Percentiles rank a stretch among this genome's conserved stretches.
Conservation (phyloP, 2,329 filamentous ascomycete species). For the Colletotrichum lindemuthianum region DNA sequence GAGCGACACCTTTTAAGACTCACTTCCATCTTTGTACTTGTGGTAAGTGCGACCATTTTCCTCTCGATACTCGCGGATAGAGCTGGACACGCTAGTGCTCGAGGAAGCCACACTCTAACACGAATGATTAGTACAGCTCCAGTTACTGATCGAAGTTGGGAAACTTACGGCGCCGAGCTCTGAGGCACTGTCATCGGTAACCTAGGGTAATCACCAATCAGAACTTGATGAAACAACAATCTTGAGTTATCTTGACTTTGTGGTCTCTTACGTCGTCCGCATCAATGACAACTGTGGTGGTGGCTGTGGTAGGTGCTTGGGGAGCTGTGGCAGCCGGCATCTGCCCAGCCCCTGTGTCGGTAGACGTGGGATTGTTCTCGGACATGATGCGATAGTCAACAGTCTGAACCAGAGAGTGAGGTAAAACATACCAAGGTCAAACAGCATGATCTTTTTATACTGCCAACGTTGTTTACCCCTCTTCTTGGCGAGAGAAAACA, state of each 20-base stretch:
- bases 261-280: not conserved
- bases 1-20: not conserved
- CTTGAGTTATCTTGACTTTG: not conserved
- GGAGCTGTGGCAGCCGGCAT: not conserved
- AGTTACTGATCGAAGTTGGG: not conserved
- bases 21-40: conserved; percentile 23
- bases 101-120: not conserved
- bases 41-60: conserved; percentile 21
- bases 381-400: not conserved
- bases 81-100: conserved; percentile 43
- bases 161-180: not conserved
- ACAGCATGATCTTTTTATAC: too few relatives aligned
- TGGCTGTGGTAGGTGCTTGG: not conserved
- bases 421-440: too few relatives aligned
- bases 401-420: too few relatives aligned
- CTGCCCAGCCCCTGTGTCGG: not conserved
- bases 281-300: not conserved
- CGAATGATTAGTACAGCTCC: not conserved
- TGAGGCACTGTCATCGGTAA: not conserved
- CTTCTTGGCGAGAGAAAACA: too few relatives aligned
- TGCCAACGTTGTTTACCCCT: too few relatives aligned
- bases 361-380: not conserved
- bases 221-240: not conserved
- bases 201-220: not conserved
- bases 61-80: conserved; percentile 37